Conservation (phyloP, 208 protist genomes). For the Leishmania arabica region DNA sequence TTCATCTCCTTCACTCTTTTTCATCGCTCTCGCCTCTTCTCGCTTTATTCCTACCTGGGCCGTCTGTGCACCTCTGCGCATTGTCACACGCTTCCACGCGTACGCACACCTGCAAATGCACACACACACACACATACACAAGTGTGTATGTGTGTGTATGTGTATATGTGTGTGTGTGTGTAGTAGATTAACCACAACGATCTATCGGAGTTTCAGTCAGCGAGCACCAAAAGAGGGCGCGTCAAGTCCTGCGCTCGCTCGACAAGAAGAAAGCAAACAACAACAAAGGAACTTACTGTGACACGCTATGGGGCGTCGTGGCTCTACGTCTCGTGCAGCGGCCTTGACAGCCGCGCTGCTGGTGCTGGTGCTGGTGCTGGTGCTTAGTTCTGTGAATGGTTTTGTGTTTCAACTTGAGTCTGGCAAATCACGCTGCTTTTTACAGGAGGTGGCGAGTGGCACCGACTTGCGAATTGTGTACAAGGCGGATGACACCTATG, state of each 20-base stretch:
- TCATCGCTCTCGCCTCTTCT: neutral
- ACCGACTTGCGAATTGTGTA: conserved; percentile 65
- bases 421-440: conserved; percentile 71
- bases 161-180: neutral
- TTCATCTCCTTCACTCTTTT: neutral
- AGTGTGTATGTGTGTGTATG: no score
- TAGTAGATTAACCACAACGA: neutral
- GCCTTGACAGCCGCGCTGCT: conserved; percentile 1
- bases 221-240: neutral
- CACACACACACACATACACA: neutral
- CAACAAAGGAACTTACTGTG: neutral
- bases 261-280: neutral
- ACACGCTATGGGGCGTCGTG: neutral
- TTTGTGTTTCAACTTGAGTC: conserved; percentile 68
- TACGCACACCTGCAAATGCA: neutral
- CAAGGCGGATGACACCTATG: conserved; percentile 47
- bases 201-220: neutral
- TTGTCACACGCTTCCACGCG: neutral
- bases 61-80: neutral
- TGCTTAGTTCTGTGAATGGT: conserved; percentile 10
- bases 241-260: neutral
- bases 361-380: conserved; percentile 21
- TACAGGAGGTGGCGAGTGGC: conserved; percentile 74
- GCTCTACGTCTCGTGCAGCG: neutral
- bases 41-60: neutral